Evolutionary conservation across 495 filamentous ascomycete species (phyloP).

Genomic region (Neurospora sp.): DNA sequence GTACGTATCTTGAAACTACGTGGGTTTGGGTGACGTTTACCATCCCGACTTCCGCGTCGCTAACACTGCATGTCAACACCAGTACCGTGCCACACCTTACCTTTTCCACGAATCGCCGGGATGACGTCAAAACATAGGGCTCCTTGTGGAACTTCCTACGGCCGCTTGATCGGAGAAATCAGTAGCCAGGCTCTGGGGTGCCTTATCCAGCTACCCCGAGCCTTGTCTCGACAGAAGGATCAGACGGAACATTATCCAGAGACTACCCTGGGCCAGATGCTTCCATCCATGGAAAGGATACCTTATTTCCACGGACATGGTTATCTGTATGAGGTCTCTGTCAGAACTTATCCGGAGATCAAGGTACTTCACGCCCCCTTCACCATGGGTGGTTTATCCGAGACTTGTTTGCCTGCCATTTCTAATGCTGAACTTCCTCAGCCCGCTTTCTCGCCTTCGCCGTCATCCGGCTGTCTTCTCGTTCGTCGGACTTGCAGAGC

Average conservation of each 20-base stretch:
- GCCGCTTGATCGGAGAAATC: neutral
- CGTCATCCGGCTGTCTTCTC: neutral
- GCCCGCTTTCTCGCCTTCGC: neutral
- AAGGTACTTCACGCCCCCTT: neutral
- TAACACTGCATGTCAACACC: neutral
- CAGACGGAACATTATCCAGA: neutral
- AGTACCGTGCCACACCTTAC: neutral
- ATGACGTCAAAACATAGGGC: neutral
- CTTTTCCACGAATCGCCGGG: neutral
- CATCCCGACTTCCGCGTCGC: neutral
- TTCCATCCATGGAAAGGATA: neutral
- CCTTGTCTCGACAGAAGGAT: neutral
- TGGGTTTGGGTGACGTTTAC: neutral
- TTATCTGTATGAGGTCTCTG: neutral
- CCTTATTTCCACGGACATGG: neutral
- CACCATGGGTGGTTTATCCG: neutral
- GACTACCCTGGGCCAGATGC: neutral
- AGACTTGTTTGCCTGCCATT: neutral
- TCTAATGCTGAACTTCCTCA: neutral
- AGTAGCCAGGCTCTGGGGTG: neutral
- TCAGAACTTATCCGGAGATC: neutral
- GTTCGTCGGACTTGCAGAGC: neutral
- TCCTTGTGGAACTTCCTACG: neutral
- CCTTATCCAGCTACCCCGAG: neutral
- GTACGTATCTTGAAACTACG: neutral